Conservation (phyloP, 2,329 filamentous ascomycete species). For the Claviceps spartinae region DNA sequence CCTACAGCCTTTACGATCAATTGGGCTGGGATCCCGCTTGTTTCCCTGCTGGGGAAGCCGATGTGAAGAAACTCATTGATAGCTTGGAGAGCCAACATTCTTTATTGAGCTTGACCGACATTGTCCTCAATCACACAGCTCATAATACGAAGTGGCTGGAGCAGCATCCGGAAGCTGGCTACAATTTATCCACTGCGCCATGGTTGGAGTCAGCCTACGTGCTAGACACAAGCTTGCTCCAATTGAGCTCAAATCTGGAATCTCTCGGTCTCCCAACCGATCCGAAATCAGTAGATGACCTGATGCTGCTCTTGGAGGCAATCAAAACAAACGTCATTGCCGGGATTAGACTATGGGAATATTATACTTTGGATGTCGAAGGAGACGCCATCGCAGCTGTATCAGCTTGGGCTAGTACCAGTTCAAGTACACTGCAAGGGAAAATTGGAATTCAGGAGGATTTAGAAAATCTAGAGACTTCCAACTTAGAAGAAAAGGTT, state of each 20-base stretch:
- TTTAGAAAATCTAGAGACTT: conserved; percentile 34
- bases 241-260: conserved; percentile 62
- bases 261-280: conserved; percentile 62
- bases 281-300: conserved; percentile 55
- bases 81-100: conserved; percentile 78
- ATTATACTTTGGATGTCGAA: conserved; percentile 73
- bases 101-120: conserved; percentile 80
- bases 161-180: conserved; percentile 88
- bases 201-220: conserved; percentile 53
- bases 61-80: conserved; percentile 61
- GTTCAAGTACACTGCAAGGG: conserved; percentile 39
- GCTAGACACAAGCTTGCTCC: conserved; percentile 50
- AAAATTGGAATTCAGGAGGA: conserved; percentile 17
- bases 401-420: conserved; percentile 55
- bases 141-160: conserved; percentile 91
- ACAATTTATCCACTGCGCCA: conserved; percentile 84
- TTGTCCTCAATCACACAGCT: conserved; percentile 96
- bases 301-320: conserved; percentile 69
- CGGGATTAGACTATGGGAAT: conserved; percentile 79
- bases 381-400: conserved; percentile 54
- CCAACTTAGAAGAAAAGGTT: conserved; percentile 36
- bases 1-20: conserved; percentile 94
- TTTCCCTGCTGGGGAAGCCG: conserved; percentile 76
- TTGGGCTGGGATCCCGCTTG: conserved; percentile 66
- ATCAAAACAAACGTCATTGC: conserved; percentile 71